These are phyloP conservation scores for Puccinia polysora DNA, from an alignment of 1,284 basidiomycete species.

Conservation along the genomic window DNA sequence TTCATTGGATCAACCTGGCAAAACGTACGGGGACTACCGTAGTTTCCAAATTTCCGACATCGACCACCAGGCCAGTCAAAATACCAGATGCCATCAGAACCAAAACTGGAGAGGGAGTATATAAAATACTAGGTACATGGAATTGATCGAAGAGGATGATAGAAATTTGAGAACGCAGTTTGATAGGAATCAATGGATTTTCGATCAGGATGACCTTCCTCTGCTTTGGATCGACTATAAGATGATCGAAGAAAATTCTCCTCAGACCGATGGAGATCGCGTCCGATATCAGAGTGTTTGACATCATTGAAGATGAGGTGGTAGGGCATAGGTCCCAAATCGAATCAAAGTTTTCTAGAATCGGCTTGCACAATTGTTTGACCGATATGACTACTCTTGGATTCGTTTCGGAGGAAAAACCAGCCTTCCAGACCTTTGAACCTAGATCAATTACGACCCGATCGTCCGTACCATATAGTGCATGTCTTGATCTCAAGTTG, in stretches of 20 bases:
- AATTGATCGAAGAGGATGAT: slow-evolving; percentile 82
- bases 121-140: slow-evolving; percentile 86
- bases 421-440: slow-evolving; percentile 76
- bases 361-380: slow-evolving; percentile 48
- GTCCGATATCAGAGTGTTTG: background rate
- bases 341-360: slow-evolving; percentile 50
- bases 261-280: background rate
- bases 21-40: slow-evolving; percentile 72
- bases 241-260: slow-evolving; percentile 59
- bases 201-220: slow-evolving; percentile 88
- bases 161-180: slow-evolving; percentile 81
- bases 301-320: background rate
- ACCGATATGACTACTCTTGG: slow-evolving; percentile 66
- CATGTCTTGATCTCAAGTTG: slow-evolving; percentile 50
- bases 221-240: slow-evolving; percentile 86
- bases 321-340: slow-evolving; percentile 49
- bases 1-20: background rate
- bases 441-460: slow-evolving; percentile 77
- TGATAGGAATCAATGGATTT: slow-evolving; percentile 75
- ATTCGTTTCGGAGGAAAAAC: slow-evolving; percentile 82
- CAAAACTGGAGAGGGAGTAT: slow-evolving; percentile 78
- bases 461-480: slow-evolving; percentile 78
- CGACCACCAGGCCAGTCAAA: slow-evolving; percentile 85
- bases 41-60: slow-evolving; percentile 84
- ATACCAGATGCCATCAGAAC: slow-evolving; percentile 77